Base-by-base conservation (phyloP, 768 basidiomycete genomes). In the Tubosaeta sp. region DNA sequence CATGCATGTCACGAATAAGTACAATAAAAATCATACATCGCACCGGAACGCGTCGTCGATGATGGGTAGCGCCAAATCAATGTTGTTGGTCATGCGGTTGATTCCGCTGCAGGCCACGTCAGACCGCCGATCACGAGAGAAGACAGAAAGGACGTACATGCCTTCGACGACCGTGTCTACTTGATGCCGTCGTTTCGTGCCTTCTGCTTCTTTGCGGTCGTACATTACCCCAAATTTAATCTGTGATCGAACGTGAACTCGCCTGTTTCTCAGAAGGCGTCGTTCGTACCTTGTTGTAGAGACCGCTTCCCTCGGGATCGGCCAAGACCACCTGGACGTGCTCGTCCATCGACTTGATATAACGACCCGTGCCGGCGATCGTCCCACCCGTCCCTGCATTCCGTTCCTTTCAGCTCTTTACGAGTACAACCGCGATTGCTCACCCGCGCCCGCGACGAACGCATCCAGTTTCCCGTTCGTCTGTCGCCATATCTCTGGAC, bases 81-180 rank as follows among this genome's bases (percentile, higher is more conserved):
- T 83, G 65, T 99, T 99, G 55, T 84, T 82, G 8, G 94, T 97
- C 56, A 95, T 68, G 49, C 96, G 76, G 69, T 98, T 98, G 71
- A 97, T 90, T 14, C 94, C 94, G 40, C 94, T 95, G 50, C 7
- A n/a, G 30, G 22, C 21, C 22, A 16, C n/a, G 11, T 19, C 11
- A 21, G 34, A 10, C 16, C n/a, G 16, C 22, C 22, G 18, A 34
- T 31, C 34, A 16, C 14, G 34, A 16, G 67, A 19, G 8, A 27
- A 1, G n/a, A 47, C 24, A 13, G 30, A 44, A 2, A 27, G 19
- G 27, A 67, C 74, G 49, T 21, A 88, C 87, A 93, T 91, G 52
- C 90, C 90, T 70, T 92, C 90, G n/a, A 96, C 92, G 16, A 96
- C 83, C 1, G 94, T 95, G 62, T 98, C 95, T 13, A 97, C 92